Conservation (phyloP, 2,329 filamentous ascomycete genomes). For the Calonectria pteridis region DNA sequence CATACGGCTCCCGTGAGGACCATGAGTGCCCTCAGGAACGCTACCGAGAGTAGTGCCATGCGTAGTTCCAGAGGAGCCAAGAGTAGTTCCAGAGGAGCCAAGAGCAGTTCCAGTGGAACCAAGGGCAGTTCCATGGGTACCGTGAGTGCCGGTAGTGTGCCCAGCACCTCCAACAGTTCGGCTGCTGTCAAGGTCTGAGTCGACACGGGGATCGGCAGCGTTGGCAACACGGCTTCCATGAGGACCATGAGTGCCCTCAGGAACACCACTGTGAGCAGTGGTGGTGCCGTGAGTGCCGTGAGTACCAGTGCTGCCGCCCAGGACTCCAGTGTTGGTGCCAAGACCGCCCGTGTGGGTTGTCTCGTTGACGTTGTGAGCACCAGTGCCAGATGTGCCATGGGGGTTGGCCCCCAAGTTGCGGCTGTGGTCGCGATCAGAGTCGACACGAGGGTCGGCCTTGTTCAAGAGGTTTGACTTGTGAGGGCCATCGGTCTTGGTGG, state of each 20-base stretch:
- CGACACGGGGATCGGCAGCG: slow-evolving; percentile 65
- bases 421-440: slow-evolving; percentile 62
- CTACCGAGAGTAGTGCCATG: slow-evolving; percentile 5
- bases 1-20: slow-evolving; percentile 59
- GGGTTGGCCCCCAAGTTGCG: slow-evolving; percentile 48
- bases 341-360: slow-evolving; percentile 41
- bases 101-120: slow-evolving; percentile 31
- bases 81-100: not conserved
- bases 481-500: slow-evolving; percentile 54
- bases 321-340: slow-evolving; percentile 16
- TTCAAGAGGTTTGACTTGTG: slow-evolving; percentile 61
- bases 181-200: slow-evolving; percentile 62
- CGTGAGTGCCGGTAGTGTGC: slow-evolving; percentile 30
- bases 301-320: not conserved
- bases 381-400: slow-evolving; percentile 47
- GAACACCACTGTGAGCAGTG: slow-evolving; percentile 20
- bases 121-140: slow-evolving; percentile 33
- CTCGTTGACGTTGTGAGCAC: slow-evolving; percentile 46
- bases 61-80: not conserved
- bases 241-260: slow-evolving; percentile 52
- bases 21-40: slow-evolving; percentile 44
- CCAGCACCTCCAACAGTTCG: slow-evolving; percentile 42
- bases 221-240: slow-evolving; percentile 61
- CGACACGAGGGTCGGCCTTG: slow-evolving; percentile 66
- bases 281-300: not conserved